Conservation (phyloP, 345 rosid species). For the Viola odorata region DNA sequence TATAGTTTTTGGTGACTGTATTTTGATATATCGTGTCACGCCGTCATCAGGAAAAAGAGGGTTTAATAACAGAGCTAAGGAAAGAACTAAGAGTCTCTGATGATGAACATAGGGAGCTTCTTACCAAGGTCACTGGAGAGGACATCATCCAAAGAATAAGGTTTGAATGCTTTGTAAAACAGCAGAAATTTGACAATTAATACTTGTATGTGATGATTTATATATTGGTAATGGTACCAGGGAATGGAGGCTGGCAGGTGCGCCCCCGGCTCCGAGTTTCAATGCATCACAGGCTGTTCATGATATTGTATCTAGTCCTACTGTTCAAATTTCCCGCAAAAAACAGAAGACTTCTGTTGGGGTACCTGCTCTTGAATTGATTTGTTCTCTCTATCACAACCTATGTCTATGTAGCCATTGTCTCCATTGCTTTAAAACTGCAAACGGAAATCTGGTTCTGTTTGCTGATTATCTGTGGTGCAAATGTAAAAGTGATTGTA, state of each 20-base stretch:
- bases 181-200: slow-evolving; percentile 5
- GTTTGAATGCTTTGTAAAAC: slow-evolving; percentile 36
- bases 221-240: slow-evolving; percentile 30
- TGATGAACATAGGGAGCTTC: slow-evolving; percentile 91
- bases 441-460: slow-evolving; percentile 6
- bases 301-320: slow-evolving; percentile 70
- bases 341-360: slow-evolving; percentile 67
- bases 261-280: slow-evolving; percentile 49
- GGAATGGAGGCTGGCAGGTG: slow-evolving; percentile 90
- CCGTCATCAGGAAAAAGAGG: slow-evolving; percentile 73
- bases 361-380: slow-evolving; percentile 34
- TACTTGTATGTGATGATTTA: slow-evolving; percentile 6
- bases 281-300: slow-evolving; percentile 43
- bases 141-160: slow-evolving; percentile 77
- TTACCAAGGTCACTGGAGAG: slow-evolving; percentile 74
- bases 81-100: slow-evolving; percentile 93
- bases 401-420: slow-evolving; percentile 13
- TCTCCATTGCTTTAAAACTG: slow-evolving; percentile 8
- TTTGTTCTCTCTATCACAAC: slow-evolving; percentile 6
- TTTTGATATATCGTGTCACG: background rate
- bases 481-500: background rate
- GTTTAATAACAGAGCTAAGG: slow-evolving; percentile 89
- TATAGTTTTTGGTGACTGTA: slow-evolving; percentile 1
- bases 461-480: slow-evolving; percentile 7
- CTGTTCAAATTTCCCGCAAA: slow-evolving; percentile 74